Evolutionary conservation across 495 filamentous ascomycete species (phyloP).

Genomic region (Umbilicaria muhlenbergii): DNA sequence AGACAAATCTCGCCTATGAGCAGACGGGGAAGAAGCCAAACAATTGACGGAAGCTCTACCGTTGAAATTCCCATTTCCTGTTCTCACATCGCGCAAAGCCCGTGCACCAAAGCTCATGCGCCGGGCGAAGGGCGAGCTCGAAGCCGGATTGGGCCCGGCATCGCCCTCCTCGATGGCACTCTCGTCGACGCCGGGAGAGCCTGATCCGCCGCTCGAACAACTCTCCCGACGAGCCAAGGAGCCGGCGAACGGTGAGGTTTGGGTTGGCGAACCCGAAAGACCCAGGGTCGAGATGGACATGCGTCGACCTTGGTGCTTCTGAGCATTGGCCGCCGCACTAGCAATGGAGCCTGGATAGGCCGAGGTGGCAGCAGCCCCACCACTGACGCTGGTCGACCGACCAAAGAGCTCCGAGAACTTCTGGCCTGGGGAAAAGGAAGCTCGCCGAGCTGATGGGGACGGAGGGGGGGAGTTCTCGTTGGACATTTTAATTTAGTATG

Average conservation of each 20-base stretch:
- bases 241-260: conserved; percentile 37
- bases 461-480: conserved; percentile 32
- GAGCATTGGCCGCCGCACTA: conserved; percentile 42
- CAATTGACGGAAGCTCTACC: conserved; percentile 17
- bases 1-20: conserved; percentile 32
- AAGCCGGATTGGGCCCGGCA: conserved; percentile 28
- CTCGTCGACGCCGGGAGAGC: conserved; percentile 70
- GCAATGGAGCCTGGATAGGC: conserved; percentile 48
- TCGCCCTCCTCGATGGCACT: conserved; percentile 71
- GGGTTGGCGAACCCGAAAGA: conserved; percentile 62
- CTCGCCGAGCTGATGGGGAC: conserved; percentile 26
- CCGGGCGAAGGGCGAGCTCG: conserved; percentile 63
- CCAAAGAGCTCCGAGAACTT: conserved; percentile 32
- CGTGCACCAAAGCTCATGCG: conserved; percentile 85
- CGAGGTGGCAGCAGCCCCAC: conserved; percentile 21
- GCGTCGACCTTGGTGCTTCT: conserved; percentile 58
- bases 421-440: conserved; percentile 31
- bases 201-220: conserved; percentile 50
- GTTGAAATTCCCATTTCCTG: conserved; percentile 28
- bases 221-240: conserved; percentile 53
- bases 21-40: conserved; percentile 25
- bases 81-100: conserved; percentile 56
- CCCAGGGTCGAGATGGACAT: conserved; percentile 80
- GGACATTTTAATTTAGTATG: conserved; percentile 23
- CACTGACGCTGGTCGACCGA: conserved; percentile 16